Base-by-base conservation (phyloP, 2,329 filamentous ascomycete genomes). In the Fusarium hainanense region DNA sequence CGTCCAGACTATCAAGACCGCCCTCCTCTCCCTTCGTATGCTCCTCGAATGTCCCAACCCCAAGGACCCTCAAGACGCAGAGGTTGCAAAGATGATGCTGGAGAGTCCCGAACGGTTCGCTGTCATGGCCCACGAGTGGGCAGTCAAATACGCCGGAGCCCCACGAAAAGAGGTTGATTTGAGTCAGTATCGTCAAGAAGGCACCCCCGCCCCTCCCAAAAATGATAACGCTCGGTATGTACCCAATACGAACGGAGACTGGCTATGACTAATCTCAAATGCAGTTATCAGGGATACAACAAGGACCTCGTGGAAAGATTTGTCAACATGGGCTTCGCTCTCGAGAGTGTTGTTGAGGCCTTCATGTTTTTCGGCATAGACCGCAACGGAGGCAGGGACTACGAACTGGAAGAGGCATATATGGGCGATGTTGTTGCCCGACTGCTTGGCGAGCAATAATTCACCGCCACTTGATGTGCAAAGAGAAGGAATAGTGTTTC, bases 61-160 rank as follows among this genome's bases (percentile, higher is more conserved):
- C 0, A 97, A 95, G 75, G 96, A 99, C 72, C 96, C 96, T 0
- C 96, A 99, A 82, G 96, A 99, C 76, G 94, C 94, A 41, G 93
- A 98, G 79, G 96, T 98, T 2, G 96, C 96, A 25, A 89, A 88
- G 75, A 97, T 98, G 93, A 86, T 98, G 76, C 85, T 97, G 63
- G 87, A 90, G 4, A 88, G 92, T 48, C 93, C 93, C 0, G 88
- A 92, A 49, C 88, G 90, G 59, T 98, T 98, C 76, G 89, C 92
- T 57, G 86, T 89, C 69, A 91, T 92, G 70, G 96, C 96, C 1
- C 89, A 94, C 68, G 92, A 98, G 71, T 99, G 96, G 96, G 93
- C 96, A 5, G 88, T 97, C 46, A 87, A 88, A 73, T 88, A 94
- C 78, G 96, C 95, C 3, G 89, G 90, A 32, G 96, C 96, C 18